Evolutionary conservation across 768 basidiomycete genomes (phyloP).

Genomic region (Suillus decipiens): DNA sequence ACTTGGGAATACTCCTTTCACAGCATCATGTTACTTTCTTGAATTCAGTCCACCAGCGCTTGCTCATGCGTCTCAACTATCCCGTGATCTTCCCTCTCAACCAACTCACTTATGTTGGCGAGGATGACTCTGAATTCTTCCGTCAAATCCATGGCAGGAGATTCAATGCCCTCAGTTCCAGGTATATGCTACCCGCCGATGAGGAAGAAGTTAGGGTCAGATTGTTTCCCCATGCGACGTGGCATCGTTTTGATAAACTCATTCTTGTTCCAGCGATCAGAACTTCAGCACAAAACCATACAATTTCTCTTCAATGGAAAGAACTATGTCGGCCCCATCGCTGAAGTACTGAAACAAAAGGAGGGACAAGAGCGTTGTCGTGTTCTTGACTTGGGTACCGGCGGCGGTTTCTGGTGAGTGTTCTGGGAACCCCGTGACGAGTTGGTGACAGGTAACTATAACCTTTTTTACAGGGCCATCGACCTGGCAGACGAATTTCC

Average conservation of each 20-base stretch:
- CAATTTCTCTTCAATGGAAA: constrained; percentile 65
- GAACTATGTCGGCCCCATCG: constrained; percentile 68
- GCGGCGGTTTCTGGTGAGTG: constrained; percentile 60
- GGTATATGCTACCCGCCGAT: constrained; percentile 68
- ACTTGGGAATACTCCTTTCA: constrained; percentile 18
- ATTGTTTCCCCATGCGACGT: constrained; percentile 2
- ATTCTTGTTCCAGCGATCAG: constrained; percentile 50
- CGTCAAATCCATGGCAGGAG: constrained; percentile 51
- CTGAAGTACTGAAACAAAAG: constrained; percentile 47
- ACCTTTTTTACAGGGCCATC: constrained; percentile 54
- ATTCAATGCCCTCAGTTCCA: constrained; percentile 54
- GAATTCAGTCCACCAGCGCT: constrained; percentile 3
- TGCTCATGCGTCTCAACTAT: constrained; percentile 32
- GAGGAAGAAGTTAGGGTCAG: constrained; percentile 63
- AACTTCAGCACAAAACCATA: constrained; percentile 64
- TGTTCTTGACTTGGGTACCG: constrained; percentile 72
- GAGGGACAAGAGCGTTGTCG: constrained; percentile 33
- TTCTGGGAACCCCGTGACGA: constrained; percentile 9
- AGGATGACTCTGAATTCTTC: constrained; percentile 55
- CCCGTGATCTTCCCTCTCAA: constrained; percentile 36
- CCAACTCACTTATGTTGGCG: constrained; percentile 39
- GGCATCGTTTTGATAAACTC: constrained; percentile 8
- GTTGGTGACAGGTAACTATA: constrained; percentile 6
- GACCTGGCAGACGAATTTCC: constrained; percentile 76
- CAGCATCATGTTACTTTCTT: constrained; percentile 26